Conservation (phyloP, 148 eudicot genomes). For the Rhododendron griersonianum region DNA sequence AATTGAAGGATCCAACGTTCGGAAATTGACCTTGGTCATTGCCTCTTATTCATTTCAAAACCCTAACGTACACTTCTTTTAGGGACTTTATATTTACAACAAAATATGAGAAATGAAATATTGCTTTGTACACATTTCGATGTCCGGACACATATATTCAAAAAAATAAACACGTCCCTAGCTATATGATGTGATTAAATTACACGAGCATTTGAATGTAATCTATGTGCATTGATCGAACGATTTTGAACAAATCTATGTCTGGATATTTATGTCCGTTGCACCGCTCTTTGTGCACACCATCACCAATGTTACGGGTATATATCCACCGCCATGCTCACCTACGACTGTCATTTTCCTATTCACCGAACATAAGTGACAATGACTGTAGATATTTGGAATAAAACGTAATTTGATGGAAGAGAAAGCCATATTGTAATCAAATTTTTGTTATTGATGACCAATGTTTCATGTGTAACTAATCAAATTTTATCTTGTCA, state of each 20-base stretch:
- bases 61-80: background rate
- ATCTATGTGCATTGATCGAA: background rate
- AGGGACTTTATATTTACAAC: background rate
- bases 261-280: background rate
- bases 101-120: background rate
- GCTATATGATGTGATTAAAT: too few relatives aligned
- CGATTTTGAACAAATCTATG: background rate
- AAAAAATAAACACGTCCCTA: too few relatives aligned
- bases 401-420: too few relatives aligned
- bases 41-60: constrained; percentile 16
- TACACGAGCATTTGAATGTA: background rate
- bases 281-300: background rate
- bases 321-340: background rate
- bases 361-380: background rate
- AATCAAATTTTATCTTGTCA: background rate
- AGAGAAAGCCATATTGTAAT: too few relatives aligned
- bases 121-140: background rate
- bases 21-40: background rate
- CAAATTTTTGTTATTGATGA: background rate
- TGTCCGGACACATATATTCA: background rate
- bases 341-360: background rate
- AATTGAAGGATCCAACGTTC: constrained; percentile 18
- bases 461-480: too few relatives aligned
- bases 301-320: background rate
- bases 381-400: background rate